phyloP scores from a whole-genome alignment of 352 stramenopile species.

The Phytophthora boehmeriae region DNA sequence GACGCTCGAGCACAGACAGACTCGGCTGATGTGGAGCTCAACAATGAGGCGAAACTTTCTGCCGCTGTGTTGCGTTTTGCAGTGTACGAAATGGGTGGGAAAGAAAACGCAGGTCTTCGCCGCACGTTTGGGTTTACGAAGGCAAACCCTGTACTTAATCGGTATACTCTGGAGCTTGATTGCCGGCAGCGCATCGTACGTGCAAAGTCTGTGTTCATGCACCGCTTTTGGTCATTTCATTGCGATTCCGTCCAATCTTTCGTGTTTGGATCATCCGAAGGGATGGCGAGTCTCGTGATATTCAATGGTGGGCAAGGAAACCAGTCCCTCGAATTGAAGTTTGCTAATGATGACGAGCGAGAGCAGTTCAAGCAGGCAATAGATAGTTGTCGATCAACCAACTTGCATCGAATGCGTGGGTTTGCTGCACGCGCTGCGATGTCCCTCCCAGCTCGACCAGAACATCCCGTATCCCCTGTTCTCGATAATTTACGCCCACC shows the following conservation, averaged over 20 bases:
- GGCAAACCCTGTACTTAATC: slow-evolving; percentile 71
- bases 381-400: slow-evolving; percentile 51
- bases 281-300: slow-evolving; percentile 53
- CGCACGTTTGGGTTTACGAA: slow-evolving; percentile 73
- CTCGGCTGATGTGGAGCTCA: slow-evolving; percentile 33
- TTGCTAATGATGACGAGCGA: slow-evolving; percentile 72
- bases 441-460: slow-evolving; percentile 26
- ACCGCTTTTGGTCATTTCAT: slow-evolving; percentile 81
- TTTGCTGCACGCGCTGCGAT: slow-evolving; percentile 27
- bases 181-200: slow-evolving; percentile 71
- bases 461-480: slow-evolving; percentile 30
- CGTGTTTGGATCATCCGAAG: slow-evolving; percentile 41
- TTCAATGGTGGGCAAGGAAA: slow-evolving; percentile 62
- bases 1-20: slow-evolving; percentile 44
- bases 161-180: slow-evolving; percentile 83
- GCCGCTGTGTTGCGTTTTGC: slow-evolving; percentile 74
- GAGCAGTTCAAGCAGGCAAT: slow-evolving; percentile 70
- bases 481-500: slow-evolving; percentile 27
- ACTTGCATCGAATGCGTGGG: slow-evolving; percentile 45
- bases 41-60: slow-evolving; percentile 48
- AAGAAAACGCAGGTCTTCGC: slow-evolving; percentile 58
- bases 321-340: slow-evolving; percentile 73
- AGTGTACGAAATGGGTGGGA: slow-evolving; percentile 73
- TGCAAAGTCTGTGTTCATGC: slow-evolving; percentile 86
- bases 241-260: slow-evolving; percentile 69